Conservation (phyloP, 2,329 filamentous ascomycete genomes). For the Emmonsiellopsis sp. region DNA sequence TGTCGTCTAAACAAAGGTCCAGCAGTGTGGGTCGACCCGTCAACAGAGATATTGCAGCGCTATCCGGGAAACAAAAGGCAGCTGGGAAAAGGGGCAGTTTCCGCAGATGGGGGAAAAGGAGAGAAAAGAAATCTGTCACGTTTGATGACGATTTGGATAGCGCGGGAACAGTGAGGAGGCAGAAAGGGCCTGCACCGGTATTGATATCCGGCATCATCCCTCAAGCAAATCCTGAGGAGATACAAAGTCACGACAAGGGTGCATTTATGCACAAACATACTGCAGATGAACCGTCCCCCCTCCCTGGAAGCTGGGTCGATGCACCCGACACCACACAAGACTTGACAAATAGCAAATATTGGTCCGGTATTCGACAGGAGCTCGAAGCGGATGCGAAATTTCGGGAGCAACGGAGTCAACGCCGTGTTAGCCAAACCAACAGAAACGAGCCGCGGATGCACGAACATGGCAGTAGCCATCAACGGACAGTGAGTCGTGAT, state of each 20-base stretch:
- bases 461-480: constrained; percentile 1
- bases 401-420: not conserved
- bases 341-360: not conserved
- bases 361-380: constrained; percentile 1
- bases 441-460: not conserved
- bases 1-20: not conserved
- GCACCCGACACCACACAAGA: not conserved
- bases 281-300: not conserved
- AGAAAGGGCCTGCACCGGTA: not conserved
- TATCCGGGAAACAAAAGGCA: not conserved
- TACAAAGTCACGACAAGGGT: not conserved
- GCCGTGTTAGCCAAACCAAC: not conserved
- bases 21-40: not conserved
- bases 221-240: not conserved
- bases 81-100: not conserved
- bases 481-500: constrained; percentile 18
- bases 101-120: constrained; percentile 1
- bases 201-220: not conserved
- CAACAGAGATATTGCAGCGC: not conserved
- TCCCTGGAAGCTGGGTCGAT: not conserved
- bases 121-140: constrained; percentile 9
- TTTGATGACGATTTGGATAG: constrained; percentile 9
- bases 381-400: constrained; percentile 2
- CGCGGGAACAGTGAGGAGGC: constrained; percentile 12
- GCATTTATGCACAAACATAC: not conserved